Conservation (phyloP, 2,329 filamentous ascomycete genomes). For the Fusarium circinatum region DNA sequence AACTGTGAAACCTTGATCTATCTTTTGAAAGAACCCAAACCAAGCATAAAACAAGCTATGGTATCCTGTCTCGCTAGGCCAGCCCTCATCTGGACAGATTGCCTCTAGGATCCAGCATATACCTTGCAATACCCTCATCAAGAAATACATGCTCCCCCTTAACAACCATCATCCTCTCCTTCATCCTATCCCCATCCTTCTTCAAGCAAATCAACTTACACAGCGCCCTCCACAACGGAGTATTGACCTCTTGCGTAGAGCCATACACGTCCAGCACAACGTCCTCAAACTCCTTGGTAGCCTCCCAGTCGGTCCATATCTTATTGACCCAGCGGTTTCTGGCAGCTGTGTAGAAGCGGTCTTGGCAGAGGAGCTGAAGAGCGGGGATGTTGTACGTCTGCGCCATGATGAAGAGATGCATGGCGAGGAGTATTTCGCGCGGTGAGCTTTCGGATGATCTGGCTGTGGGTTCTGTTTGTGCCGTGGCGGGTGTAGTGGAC, state of each 20-base stretch:
- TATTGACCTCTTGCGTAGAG: not conserved
- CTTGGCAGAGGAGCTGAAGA: constrained; percentile 45
- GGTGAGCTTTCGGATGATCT: not conserved
- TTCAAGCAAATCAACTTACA: constrained; percentile 23
- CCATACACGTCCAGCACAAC: constrained; percentile 19
- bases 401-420: constrained; percentile 49
- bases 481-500: not conserved
- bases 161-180: constrained; percentile 17
- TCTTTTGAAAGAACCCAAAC: not conserved
- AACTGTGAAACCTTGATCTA: not conserved
- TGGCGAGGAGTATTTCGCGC: constrained; percentile 23
- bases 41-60: not conserved
- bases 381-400: constrained; percentile 49
- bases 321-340: not conserved
- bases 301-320: constrained; percentile 7
- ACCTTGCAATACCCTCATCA: constrained; percentile 7
- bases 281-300: constrained; percentile 16
- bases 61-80: not conserved
- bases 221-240: constrained; percentile 21
- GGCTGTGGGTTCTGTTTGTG: not conserved
- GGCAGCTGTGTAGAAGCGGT: constrained; percentile 46
- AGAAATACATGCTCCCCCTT: constrained; percentile 12
- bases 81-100: not conserved
- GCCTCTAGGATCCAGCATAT: not conserved
- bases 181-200: not conserved